Conservation (phyloP, 2,329 filamentous ascomycete species). For the Pseudogymnoascus sp. region DNA sequence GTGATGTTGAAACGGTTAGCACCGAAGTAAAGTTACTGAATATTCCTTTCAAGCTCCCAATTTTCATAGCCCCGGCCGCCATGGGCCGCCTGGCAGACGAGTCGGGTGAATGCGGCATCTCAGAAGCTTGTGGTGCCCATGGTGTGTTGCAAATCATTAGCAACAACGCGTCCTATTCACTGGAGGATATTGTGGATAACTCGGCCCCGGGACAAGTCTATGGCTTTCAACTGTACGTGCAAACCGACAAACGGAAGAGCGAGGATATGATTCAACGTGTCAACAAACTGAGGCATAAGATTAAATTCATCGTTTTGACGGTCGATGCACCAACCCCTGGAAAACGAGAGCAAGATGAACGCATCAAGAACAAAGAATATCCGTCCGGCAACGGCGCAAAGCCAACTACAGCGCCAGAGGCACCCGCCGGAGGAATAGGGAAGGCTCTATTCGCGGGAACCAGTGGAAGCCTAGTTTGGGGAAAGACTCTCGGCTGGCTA, state of each 20-base stretch:
- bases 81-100: conserved; percentile 58
- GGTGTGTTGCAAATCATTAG: conserved; percentile 55
- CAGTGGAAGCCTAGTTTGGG: conserved; percentile 49
- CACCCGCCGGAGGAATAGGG: conserved; percentile 41
- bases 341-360: conserved; percentile 44
- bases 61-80: conserved; percentile 58
- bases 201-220: conserved; percentile 25
- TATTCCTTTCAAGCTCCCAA: conserved; percentile 43
- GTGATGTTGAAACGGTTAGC: conserved; percentile 47
- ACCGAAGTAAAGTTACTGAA: conserved; percentile 49
- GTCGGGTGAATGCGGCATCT: conserved; percentile 54
- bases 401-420: conserved; percentile 38
- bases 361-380: conserved; percentile 39
- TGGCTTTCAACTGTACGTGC: conserved; percentile 58
- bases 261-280: conserved; percentile 42
- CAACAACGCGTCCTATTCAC: conserved; percentile 53
- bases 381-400: conserved; percentile 45
- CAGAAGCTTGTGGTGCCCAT: conserved; percentile 42
- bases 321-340: conserved; percentile 51
- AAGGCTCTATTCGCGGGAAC: conserved; percentile 48
- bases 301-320: conserved; percentile 50
- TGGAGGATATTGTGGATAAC: conserved; percentile 41
- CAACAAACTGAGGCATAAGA: conserved; percentile 32
- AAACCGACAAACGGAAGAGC: conserved; percentile 47
- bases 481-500: conserved; percentile 61